These are phyloP conservation scores for Przewalskia tangutica DNA, from an alignment of 257 asterid species.

Conservation along the genomic window DNA sequence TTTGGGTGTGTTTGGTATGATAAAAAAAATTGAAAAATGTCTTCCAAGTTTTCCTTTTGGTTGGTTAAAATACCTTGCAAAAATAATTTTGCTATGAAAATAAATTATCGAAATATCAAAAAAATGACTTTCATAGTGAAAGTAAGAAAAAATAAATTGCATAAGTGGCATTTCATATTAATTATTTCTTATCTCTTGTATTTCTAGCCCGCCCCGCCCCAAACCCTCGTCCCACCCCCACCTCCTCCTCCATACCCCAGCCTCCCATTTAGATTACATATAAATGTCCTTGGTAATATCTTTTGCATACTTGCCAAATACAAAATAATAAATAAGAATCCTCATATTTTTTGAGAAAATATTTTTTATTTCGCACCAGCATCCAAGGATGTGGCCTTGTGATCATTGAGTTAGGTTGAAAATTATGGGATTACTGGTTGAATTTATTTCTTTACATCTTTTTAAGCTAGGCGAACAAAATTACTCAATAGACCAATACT, in stretches of 20 bases:
- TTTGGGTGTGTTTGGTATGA: background rate
- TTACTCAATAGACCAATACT: background rate
- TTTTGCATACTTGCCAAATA: background rate
- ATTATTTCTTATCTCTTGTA: too few relatives aligned
- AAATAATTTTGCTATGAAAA: too few relatives aligned
- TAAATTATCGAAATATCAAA: too few relatives aligned
- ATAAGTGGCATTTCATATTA: too few relatives aligned
- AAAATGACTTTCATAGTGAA: background rate
- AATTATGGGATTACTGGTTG: too few relatives aligned
- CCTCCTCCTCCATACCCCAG: too few relatives aligned
- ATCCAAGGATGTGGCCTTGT: background rate
- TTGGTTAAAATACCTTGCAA: too few relatives aligned
- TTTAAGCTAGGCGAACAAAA: background rate
- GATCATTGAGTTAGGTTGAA: background rate
- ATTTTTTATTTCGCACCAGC: background rate
- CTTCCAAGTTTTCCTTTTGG: too few relatives aligned
- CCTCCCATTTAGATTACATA: background rate
- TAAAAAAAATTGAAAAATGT: too few relatives aligned
- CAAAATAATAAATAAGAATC: background rate
- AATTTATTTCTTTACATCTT: background rate
- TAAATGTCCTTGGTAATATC: background rate
- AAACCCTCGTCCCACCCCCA: too few relatives aligned
- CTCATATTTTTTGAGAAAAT: background rate
- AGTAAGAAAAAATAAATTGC: too few relatives aligned
- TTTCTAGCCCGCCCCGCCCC: too few relatives aligned